Evolutionary conservation across 208 protist genomes (phyloP).

Genomic region (Trypanosoma conorhini): DNA sequence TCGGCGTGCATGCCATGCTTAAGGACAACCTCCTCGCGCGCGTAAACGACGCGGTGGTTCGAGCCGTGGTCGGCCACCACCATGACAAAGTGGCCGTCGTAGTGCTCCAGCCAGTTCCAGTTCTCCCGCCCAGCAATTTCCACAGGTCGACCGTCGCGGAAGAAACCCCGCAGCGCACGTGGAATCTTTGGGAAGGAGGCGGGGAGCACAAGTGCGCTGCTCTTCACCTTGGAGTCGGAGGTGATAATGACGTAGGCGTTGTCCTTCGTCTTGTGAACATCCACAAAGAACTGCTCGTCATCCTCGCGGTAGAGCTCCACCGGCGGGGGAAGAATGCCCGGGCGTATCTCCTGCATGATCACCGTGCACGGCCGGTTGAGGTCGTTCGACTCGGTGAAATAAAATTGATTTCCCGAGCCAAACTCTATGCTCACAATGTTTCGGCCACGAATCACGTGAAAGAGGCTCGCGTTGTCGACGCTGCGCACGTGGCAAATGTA

Average conservation of each 20-base stretch:
- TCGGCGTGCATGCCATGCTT: conserved; percentile 50
- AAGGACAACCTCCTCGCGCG: conserved; percentile 80
- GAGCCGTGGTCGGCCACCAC: conserved; percentile 82
- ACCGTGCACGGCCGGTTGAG: conserved; percentile 85
- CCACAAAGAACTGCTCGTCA: conserved; percentile 91
- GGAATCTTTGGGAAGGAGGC: conserved; percentile 85
- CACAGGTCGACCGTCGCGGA: conserved; percentile 60
- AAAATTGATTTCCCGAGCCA: conserved; percentile 81
- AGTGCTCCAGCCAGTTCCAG: conserved; percentile 92
- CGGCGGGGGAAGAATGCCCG: conserved; percentile 78
- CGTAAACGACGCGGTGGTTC: conserved; percentile 83
- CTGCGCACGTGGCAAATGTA: conserved; percentile 91
- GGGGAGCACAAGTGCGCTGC: conserved; percentile 75
- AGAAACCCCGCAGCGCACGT: conserved; percentile 61
- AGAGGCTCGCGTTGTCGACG: conserved; percentile 87
- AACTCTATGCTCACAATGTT: conserved; percentile 94
- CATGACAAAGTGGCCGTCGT: conserved; percentile 85
- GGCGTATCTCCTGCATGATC: conserved; percentile 90
- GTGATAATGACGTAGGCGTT: conserved; percentile 80
- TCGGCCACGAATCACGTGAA: conserved; percentile 88
- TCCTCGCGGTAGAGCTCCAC: conserved; percentile 88
- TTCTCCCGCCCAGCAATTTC: conserved; percentile 76
- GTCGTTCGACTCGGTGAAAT: conserved; percentile 91
- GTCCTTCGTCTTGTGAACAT: conserved; percentile 90
- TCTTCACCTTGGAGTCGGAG: conserved; percentile 87